A percentile compares a stretch with the other conserved stretches of the same genome.
Evolutionary conservation across 2,329 filamentous ascomycete species (phyloP).

Genomic region (Colletotrichum endophyticum): DNA sequence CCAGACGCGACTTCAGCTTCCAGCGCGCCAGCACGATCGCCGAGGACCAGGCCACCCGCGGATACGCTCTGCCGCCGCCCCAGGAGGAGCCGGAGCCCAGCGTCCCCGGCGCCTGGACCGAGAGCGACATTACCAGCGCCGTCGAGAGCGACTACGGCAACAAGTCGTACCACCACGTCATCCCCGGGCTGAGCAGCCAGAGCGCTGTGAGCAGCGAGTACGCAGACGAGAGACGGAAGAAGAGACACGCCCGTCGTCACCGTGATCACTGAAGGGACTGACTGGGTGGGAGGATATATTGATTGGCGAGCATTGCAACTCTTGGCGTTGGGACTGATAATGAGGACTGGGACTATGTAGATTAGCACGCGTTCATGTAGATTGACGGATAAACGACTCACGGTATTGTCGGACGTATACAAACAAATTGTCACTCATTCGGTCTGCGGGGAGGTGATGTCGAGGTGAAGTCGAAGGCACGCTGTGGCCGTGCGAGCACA

Average conservation of each 20-base stretch:
- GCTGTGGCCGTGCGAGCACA: background rate
- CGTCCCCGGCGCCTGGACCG: constrained; percentile 40
- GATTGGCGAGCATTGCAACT: background rate
- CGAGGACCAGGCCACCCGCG: constrained; percentile 31
- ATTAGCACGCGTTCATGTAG: background rate
- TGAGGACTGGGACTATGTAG: constrained; percentile 7
- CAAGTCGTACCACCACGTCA: constrained; percentile 61
- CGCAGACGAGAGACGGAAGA: constrained; percentile 48
- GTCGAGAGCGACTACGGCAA: constrained; percentile 56
- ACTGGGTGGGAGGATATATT: background rate
- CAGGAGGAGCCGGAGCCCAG: constrained; percentile 26
- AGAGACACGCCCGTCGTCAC: constrained; percentile 36
- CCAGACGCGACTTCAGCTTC: constrained; percentile 59
- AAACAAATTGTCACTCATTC: background rate
- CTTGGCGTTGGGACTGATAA: constrained; percentile 4
- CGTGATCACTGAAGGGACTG: constrained; percentile 16
- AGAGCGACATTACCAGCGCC: constrained; percentile 40
- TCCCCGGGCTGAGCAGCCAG: constrained; percentile 52
- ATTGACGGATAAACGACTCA: background rate
- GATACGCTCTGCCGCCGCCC: constrained; percentile 16
- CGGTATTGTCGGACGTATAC: background rate
- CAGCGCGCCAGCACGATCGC: constrained; percentile 44
- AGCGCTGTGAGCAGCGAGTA: constrained; percentile 39
- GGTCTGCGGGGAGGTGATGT: background rate
- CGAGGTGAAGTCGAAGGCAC: background rate